phyloP scores from a whole-genome alignment of 108 stramenopile species.

The Cyclostephanos tholiformis region DNA sequence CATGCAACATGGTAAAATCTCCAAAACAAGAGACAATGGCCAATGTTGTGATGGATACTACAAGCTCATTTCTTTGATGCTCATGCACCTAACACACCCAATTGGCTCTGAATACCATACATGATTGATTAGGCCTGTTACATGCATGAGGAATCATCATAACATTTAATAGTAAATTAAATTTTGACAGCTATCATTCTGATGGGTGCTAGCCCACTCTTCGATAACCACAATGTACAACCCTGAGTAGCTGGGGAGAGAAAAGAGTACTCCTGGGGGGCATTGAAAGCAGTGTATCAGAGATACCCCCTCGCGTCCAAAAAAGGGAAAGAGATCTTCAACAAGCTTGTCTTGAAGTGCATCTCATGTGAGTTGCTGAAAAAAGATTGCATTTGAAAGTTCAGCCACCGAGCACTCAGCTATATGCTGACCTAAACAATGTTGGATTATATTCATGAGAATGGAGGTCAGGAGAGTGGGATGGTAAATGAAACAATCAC shows the following conservation, averaged over 20 bases:
- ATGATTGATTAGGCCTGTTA: no score
- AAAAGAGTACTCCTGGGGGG: slow-evolving; percentile 12
- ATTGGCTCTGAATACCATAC: no score
- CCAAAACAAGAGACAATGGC: no score
- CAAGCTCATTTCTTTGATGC: no score
- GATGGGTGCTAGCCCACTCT: no score
- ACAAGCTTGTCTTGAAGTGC: neutral
- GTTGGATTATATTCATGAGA: neutral
- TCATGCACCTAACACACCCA: no score
- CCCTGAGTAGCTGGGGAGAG: slow-evolving; percentile 15
- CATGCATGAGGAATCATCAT: no score
- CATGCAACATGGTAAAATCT: no score
- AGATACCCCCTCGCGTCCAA: neutral
- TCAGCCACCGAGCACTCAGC: neutral
- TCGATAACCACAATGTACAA: slow-evolving; percentile 11
- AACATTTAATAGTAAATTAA: no score
- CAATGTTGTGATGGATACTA: no score
- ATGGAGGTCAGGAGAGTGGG: neutral
- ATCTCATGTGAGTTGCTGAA: neutral
- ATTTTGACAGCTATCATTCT: no score
- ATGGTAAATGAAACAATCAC: neutral
- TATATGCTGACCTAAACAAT: neutral
- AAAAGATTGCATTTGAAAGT: neutral
- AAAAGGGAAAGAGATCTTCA: slow-evolving; percentile 5
- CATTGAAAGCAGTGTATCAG: slow-evolving; percentile 2